Base-by-base conservation (phyloP, 2,329 filamentous ascomycete species). In the Ophiostoma quercus region DNA sequence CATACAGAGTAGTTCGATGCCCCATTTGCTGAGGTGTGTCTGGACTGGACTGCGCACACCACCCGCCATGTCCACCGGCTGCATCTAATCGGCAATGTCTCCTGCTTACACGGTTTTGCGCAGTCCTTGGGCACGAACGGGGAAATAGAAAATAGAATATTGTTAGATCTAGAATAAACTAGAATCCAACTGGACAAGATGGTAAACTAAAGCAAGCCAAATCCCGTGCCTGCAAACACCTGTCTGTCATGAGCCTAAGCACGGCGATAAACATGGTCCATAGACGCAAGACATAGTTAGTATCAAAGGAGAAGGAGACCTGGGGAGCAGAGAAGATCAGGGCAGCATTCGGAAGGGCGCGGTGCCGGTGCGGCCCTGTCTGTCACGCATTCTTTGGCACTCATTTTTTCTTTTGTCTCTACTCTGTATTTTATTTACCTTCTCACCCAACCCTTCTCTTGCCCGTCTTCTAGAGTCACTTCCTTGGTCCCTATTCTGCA, bases 51-150 rank as follows among this genome's bases (percentile, higher is more conserved):
- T 16, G 16, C 41, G 41, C 47, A 54, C n/a, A 22, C 51, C 16
- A 57, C 12, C 6, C n/a, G n/a, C 47, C 39, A 34, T 34, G 39
- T 4, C 51, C 16, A 57, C 22, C 43, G 43, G 43, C 8, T 57
- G 51, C 22, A 57, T 25, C 51, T 11, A 57, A n/a, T 57, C 22
- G 22, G n/a, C 47, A 6, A 14, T 57, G 51, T n/a, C 3, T 47
- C 43, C 43, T 47, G 16, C 5, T 47, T 47, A 47, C 19, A 47
- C 25, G 22, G n/a, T 25, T 57, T 9, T 57, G 51, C 51, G 51
- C 51, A 16, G 22, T 47, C 43, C 51, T 57, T 57, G 51, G 51
- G 51, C 51, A 57, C 51, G 51, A 57, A 57, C 51, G 51, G 12
- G 7, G n/a, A 57, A 57, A 9, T 57, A 25, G n/a, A 57, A 57